These are phyloP conservation scores for Nakaseomyces bracarensis DNA, from an alignment of 1,139 yeast genomes.

Conservation along the genomic window DNA sequence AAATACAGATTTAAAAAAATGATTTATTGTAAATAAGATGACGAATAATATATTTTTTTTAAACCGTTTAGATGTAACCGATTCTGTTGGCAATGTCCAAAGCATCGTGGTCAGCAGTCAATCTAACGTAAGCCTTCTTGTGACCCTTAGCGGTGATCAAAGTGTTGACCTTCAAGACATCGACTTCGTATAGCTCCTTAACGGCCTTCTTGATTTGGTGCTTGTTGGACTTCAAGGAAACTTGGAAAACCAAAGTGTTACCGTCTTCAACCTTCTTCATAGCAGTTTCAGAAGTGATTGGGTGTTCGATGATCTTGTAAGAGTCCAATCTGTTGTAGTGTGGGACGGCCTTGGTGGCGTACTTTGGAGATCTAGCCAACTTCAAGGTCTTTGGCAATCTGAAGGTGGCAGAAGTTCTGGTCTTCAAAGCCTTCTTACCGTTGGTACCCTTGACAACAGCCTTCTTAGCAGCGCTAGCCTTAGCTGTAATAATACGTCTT, in stretches of 20 bases:
- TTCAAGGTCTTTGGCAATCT: conserved; percentile 96
- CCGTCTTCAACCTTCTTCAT: conserved; percentile 99
- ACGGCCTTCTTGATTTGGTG: conserved; percentile 97
- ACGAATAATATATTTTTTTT: conserved; percentile 5
- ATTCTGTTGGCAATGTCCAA: conserved; percentile 99
- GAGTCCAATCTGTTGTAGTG: conserved; percentile 97
- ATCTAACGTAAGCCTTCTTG: conserved; percentile 99
- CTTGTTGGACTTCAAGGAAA: conserved; percentile 94
- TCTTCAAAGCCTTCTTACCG: conserved; percentile 84
- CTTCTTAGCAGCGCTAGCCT: conserved; percentile 98
- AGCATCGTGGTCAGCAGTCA: conserved; percentile 99
- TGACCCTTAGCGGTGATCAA: conserved; percentile 98
- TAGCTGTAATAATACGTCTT: conserved; percentile 34
- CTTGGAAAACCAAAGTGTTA: conserved; percentile 98
- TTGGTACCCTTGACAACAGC: conserved; percentile 97
- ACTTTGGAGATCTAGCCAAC: conserved; percentile 89
- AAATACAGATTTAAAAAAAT: conserved; percentile 7
- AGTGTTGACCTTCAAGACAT: conserved; percentile 89
- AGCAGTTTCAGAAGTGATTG: conserved; percentile 97
- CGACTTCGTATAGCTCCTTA: conserved; percentile 96
- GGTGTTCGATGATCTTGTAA: conserved; percentile 88
- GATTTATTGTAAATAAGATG: conserved; percentile 6
- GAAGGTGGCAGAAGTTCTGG: conserved; percentile 93
- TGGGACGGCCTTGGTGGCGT: conserved; percentile 93
- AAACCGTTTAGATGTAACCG: conserved; percentile 74